Evolutionary conservation across 345 rosid species (phyloP), one percentile per base, ranked within the genome.

Genomic region (Aurinia saxatilis): DNA sequence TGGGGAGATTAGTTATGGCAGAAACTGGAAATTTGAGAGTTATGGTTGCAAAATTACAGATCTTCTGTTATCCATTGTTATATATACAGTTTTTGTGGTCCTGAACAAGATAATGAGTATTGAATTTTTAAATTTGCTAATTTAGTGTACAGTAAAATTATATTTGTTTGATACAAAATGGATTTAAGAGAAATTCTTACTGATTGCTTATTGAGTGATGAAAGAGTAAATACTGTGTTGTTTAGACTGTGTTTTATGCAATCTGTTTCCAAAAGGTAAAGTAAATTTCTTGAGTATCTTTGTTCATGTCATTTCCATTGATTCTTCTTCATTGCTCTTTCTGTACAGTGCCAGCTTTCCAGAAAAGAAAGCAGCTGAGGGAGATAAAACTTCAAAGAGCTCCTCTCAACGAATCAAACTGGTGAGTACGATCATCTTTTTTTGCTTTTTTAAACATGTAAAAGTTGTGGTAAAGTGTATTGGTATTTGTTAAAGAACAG

Each of bases 321-420:
- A 75, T 62, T 70, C 62, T 71, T 72, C 35, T 36, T 13, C 49
- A 44, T 79, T 75, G 45, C 39, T 60, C 17, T 64, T 69, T 54
- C 15, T 67, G 47, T 51, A 57, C 57, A 69, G 67, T 81, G 64
- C 73, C 81, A 90, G 97, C 82, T 87, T 81, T 57, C 88, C 95
- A 25, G 92, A 73, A 48, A 87, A 80, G 80, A 85, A 75, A 64
- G 73, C 73, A 67, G 57, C 52, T 36, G 78, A 77, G 54, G 85
- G 64, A 79, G 84, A 78, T 63, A 70, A 71, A 71, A 58, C 65
- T 51, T 71, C 64, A 13, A 73, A 66, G 35, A 56, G 65, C 76
- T 77, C 80, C 71, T 83, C 90, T 56, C 79, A 65, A 37, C 63
- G 75, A 42, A 70, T 62, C 58, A 87, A 84, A 82, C 84, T 78